Evolutionary conservation across 805 yeast species (phyloP).

Genomic region (Henningerozyma blattae): DNA sequence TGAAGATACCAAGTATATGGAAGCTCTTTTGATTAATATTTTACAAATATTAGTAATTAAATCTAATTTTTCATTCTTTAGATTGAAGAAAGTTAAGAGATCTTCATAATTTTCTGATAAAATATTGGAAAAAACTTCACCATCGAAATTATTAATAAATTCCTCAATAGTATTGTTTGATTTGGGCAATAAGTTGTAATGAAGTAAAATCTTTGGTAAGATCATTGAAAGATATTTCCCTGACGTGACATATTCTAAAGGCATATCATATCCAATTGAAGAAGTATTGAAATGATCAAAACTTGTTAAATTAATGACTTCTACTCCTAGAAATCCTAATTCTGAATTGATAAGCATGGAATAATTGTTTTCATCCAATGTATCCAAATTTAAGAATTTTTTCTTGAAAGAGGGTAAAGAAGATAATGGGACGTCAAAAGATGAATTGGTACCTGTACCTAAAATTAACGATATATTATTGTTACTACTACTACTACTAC

Average conservation of each 20-base stretch:
- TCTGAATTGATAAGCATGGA: conserved; percentile 16
- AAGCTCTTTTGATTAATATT: conserved; percentile 15
- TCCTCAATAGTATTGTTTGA: not conserved
- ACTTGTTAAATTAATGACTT: conserved; percentile 7
- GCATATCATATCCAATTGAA: conserved; percentile 11
- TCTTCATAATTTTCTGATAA: conserved; percentile 4
- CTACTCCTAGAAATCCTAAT: conserved; percentile 18
- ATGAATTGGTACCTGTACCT: conserved; percentile 59
- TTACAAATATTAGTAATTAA: conserved; percentile 5
- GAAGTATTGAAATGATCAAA: conserved; percentile 9
- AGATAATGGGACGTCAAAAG: conserved; percentile 22
- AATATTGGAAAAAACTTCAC: conserved; percentile 9
- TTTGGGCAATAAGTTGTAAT: conserved; percentile 8
- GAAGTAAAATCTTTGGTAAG: conserved; percentile 8
- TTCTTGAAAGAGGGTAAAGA: conserved; percentile 8
- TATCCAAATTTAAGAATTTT: not conserved
- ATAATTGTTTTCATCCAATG: not conserved
- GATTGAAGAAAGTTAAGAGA: not conserved
- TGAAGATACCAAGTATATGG: conserved; percentile 14
- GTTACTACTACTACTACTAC: conserved; percentile 9
- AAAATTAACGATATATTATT: conserved; percentile 43
- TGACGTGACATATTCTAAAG: conserved; percentile 18
- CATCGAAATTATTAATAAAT: conserved; percentile 9
- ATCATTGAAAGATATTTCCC: conserved; percentile 20
- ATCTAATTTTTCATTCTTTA: not conserved